These are phyloP conservation scores for Sugiyamaella marilandica DNA, from an alignment of 805 yeast species.

Conservation along the genomic window DNA sequence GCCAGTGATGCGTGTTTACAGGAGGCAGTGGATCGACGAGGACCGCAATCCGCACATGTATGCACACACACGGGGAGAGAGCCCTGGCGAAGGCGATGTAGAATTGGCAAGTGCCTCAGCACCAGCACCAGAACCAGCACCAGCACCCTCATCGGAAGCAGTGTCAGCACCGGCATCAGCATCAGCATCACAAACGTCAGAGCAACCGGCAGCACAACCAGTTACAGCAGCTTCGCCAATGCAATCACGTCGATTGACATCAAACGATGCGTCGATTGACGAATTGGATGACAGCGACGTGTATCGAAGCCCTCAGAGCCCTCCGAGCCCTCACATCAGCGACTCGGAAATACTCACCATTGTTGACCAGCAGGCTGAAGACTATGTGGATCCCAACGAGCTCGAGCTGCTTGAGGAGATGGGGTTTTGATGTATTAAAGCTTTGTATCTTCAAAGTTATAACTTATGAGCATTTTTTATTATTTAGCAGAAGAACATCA, in stretches of 20 bases:
- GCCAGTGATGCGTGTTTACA: slow-evolving; percentile 9
- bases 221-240: too few species aligned
- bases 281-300: background rate
- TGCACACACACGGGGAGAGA: background rate
- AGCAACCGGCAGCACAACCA: background rate
- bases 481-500: too few species aligned
- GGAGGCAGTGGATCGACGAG: slow-evolving; percentile 13
- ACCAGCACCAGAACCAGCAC: background rate
- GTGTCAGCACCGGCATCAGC: background rate
- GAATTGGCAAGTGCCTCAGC: background rate
- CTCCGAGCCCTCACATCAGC: background rate
- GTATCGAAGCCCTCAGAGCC: background rate
- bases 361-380: background rate
- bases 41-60: slow-evolving; percentile 2
- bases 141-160: background rate
- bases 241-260: too few species aligned
- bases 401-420: slow-evolving; percentile 15
- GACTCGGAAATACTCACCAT: slow-evolving; percentile 3
- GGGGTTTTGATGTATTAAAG: slow-evolving; percentile 11
- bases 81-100: background rate
- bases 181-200: background rate
- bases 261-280: background rate
- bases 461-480: too few species aligned
- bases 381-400: slow-evolving; percentile 11
- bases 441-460: background rate